Evolutionary conservation across 352 stramenopile species (phyloP).

Genomic region (Aphanomyces invadans): DNA sequence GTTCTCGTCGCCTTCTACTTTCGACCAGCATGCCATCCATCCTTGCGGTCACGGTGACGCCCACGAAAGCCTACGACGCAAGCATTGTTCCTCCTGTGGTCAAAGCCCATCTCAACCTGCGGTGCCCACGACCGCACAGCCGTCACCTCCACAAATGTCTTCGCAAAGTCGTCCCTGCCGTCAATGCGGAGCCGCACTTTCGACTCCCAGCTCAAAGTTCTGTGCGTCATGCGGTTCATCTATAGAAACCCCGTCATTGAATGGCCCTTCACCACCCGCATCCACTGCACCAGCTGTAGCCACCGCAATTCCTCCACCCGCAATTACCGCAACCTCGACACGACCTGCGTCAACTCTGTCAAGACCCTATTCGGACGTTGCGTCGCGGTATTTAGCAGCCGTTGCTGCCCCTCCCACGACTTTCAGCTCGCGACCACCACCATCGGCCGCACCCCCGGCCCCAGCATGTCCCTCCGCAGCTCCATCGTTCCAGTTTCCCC

Average conservation of each 20-base stretch:
- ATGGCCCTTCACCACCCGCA: not conserved
- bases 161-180: not conserved
- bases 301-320: no score
- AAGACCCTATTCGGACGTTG: not conserved
- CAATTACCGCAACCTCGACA: no score
- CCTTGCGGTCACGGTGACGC: not conserved
- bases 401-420: not conserved
- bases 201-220: not conserved
- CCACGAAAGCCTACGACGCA: not conserved
- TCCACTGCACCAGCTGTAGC: not conserved
- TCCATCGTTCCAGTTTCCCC: not conserved
- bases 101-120: not conserved
- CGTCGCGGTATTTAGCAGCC: not conserved
- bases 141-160: not conserved
- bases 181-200: not conserved
- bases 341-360: no score
- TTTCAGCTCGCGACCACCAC: no score
- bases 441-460: not conserved
- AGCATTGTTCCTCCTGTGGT: not conserved
- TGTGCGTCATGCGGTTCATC: constrained; percentile 3
- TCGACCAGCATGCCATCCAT: not conserved
- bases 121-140: not conserved
- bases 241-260: not conserved
- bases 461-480: not conserved
- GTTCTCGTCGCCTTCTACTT: not conserved